Evolutionary conservation across 768 basidiomycete species (phyloP).

Genomic region (Pleurotus salmoneostramineus): DNA sequence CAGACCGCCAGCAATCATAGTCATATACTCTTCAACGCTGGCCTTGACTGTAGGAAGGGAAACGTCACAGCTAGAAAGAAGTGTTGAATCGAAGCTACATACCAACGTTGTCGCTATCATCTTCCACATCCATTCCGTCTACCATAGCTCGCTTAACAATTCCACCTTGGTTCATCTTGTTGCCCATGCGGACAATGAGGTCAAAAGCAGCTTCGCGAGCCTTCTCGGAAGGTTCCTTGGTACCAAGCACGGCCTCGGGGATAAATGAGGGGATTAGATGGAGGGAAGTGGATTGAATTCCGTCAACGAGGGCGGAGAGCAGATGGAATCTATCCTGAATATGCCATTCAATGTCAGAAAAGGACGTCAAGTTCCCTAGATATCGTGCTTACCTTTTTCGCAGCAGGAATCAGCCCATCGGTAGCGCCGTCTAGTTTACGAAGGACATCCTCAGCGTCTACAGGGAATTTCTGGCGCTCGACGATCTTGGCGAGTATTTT

Average conservation of each 20-base stretch:
- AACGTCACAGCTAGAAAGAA: conserved; percentile 5
- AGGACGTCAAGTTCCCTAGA: not conserved
- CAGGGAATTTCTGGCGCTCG: conserved; percentile 54
- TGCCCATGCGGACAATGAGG: conserved; percentile 85
- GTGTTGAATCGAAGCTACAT: conserved; percentile 25
- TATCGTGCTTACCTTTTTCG: conserved; percentile 67
- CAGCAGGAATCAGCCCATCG: conserved; percentile 69
- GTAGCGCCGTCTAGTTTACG: conserved; percentile 61
- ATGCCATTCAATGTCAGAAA: conserved; percentile 6
- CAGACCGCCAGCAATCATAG: conserved; percentile 93
- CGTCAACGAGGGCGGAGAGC: conserved; percentile 62
- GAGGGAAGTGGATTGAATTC: conserved; percentile 65
- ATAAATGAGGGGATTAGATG: conserved; percentile 87
- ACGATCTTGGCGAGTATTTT: conserved; percentile 76
- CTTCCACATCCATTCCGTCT: conserved; percentile 69
- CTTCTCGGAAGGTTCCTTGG: conserved; percentile 95
- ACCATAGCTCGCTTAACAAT: conserved; percentile 72
- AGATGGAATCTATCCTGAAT: conserved; percentile 79
- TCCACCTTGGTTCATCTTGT: conserved; percentile 87
- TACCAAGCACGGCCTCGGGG: conserved; percentile 91
- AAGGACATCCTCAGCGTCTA: conserved; percentile 57
- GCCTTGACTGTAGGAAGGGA: conserved; percentile 45
- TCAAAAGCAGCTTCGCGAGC: conserved; percentile 88
- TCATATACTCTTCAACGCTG: conserved; percentile 88
- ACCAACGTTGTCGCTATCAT: conserved; percentile 50